Conservation (phyloP, 2,329 filamentous ascomycete genomes). For the Sporothrix luriei region DNA sequence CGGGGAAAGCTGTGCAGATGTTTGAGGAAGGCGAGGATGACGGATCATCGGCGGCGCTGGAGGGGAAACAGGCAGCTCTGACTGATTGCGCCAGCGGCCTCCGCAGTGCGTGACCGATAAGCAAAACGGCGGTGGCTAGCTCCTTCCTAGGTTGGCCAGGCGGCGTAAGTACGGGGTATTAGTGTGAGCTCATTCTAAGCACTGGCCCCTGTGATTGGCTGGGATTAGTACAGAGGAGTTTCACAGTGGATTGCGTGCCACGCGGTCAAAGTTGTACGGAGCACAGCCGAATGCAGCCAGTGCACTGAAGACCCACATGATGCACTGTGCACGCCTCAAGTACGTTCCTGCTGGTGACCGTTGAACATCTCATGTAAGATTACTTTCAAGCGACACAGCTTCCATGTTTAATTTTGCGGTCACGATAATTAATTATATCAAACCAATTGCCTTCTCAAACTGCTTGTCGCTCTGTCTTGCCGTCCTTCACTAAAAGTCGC, state of each 20-base stretch:
- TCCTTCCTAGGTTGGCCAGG: constrained; percentile 26
- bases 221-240: background rate
- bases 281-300: constrained; percentile 4
- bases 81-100: constrained; percentile 15
- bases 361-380: background rate
- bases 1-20: background rate
- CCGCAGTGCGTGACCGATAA: constrained; percentile 15
- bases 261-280: background rate
- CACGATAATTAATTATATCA: too few species aligned
- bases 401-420: too few species aligned
- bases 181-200: background rate
- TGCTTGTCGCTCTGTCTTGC: too few species aligned
- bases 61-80: constrained; percentile 18
- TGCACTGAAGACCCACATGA: background rate
- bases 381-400: too few species aligned
- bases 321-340: background rate
- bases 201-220: background rate
- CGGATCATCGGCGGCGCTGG: constrained; percentile 1
- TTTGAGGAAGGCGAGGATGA: background rate
- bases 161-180: background rate
- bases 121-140: background rate
- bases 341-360: background rate
- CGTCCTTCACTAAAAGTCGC: too few species aligned
- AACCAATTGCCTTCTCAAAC: too few species aligned
- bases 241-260: constrained; percentile 12